Evolutionary conservation across 441 rosid genomes (phyloP).

Genomic region (Euphorbia corollata): DNA sequence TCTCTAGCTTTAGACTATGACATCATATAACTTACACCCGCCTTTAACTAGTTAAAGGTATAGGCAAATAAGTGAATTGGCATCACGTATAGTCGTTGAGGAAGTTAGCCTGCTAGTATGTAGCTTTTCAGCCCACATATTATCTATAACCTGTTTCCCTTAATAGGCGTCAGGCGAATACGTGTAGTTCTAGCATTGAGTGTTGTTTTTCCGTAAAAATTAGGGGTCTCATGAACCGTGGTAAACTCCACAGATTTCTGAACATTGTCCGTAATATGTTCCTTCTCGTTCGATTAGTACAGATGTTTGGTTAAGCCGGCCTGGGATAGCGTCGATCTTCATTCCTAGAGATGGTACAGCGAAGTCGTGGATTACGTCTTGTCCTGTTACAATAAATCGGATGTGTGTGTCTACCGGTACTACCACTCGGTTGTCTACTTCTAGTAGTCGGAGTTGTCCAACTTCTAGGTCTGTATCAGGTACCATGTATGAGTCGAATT

Average conservation of each 20-base stretch:
- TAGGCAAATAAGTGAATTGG: too few relatives aligned
- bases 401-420: constrained; percentile 2
- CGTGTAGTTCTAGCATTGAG: too few relatives aligned
- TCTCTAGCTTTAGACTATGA: too few relatives aligned
- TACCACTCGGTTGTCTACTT: neutral
- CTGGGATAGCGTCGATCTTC: neutral
- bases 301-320: neutral
- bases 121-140: too few relatives aligned
- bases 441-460: neutral
- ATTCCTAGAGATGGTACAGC: neutral
- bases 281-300: neutral
- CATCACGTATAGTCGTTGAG: too few relatives aligned
- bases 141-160: too few relatives aligned
- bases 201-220: too few relatives aligned
- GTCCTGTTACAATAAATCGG: neutral
- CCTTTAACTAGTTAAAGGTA: too few relatives aligned
- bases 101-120: too few relatives aligned
- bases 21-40: too few relatives aligned
- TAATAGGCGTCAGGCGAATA: too few relatives aligned
- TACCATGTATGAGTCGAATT: neutral
- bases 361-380: neutral
- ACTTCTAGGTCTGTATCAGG: neutral
- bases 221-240: too few relatives aligned
- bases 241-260: neutral
- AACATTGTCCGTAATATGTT: neutral